Evolutionary conservation across 441 rosid genomes (phyloP).

Genomic region (Populus hybrid): DNA sequence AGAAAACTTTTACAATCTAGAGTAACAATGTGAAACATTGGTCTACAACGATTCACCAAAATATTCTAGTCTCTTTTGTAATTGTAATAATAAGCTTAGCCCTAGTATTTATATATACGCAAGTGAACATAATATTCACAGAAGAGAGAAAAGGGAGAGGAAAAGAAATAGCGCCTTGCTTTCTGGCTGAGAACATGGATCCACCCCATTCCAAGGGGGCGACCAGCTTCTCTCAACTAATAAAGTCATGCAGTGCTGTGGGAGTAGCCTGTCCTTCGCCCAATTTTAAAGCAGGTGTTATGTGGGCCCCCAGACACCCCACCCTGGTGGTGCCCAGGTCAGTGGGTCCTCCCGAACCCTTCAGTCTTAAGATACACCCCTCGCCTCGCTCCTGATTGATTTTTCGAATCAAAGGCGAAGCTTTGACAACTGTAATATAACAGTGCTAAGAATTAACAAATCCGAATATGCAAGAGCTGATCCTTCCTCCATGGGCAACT

Average conservation of each 20-base stretch:
- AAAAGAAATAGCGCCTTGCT: background rate
- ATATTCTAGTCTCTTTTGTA: too few species aligned
- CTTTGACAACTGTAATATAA: background rate
- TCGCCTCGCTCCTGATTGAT: constrained; percentile 24
- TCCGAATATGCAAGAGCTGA: background rate
- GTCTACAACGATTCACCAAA: too few species aligned
- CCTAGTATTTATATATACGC: too few species aligned
- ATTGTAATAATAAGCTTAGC: too few species aligned
- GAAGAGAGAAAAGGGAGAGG: background rate
- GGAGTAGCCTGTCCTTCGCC: constrained; percentile 26
- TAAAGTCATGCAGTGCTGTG: constrained; percentile 43
- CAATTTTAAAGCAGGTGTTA: constrained; percentile 10
- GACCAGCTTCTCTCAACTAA: constrained; percentile 35
- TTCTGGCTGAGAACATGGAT: constrained; percentile 37
- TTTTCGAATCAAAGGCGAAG: constrained; percentile 25
- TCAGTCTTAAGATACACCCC: constrained; percentile 14
- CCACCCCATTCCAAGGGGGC: constrained; percentile 39
- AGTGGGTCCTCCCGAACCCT: constrained; percentile 7
- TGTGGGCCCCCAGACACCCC: constrained; percentile 18
- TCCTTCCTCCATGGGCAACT: background rate
- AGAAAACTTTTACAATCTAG: too few species aligned
- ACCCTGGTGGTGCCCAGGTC: constrained; percentile 16
- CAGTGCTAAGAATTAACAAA: background rate
- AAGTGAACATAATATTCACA: too few species aligned
- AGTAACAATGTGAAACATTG: too few species aligned